Evolutionary conservation across 164 flowering plant genomes (phyloP), one percentile per base, ranked within the genome.

Genomic region (Chimonanthus praecox): DNA sequence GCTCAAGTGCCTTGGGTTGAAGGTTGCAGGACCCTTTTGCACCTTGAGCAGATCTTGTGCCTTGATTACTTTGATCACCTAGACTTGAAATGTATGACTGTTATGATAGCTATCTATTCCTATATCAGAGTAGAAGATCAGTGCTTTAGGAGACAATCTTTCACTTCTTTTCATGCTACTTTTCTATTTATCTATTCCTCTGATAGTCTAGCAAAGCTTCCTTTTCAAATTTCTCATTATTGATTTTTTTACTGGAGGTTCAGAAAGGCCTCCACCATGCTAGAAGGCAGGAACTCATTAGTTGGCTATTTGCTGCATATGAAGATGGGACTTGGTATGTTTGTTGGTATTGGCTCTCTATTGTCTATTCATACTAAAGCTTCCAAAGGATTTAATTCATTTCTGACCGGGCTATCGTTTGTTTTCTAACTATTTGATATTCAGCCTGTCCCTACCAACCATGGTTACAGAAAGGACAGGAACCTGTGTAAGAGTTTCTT

Each of bases 291-390:
- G 90, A 88, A 54, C 67, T 88, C 72, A 78, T 91, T 78, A 74
- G 71, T 7, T 78, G 83, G 71, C 81, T 93, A 80, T 75, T 84
- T 69, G 80, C 92, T 70, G 77, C 83, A 54, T 86, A 82, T 81
- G 76, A 76, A 75, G 89, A 83, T 77, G 88, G 89, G 64, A 67
- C 73, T 67, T 81, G 97, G 98, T 95, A 86, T 68, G 33, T 43
- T 47, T 58, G 69, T 61, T 62, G 68, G 47, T 69, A 9, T 16
- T 72, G 13, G 69, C 15, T 54, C 8, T 61, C 64, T 43, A 10
- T 49, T 33, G 33, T 33, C 33, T 43, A 18, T 45, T 72, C 15
- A 45, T 46, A 54, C 5, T 33, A 67, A 65, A 68, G 48, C 43
- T 71, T 45, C 5, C 71, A 33, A 16, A 51, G 61, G n/a, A 49